Evolutionary conservation across 2,329 filamentous ascomycete species (phyloP).

Genomic region (Talaromyces sp.): DNA sequence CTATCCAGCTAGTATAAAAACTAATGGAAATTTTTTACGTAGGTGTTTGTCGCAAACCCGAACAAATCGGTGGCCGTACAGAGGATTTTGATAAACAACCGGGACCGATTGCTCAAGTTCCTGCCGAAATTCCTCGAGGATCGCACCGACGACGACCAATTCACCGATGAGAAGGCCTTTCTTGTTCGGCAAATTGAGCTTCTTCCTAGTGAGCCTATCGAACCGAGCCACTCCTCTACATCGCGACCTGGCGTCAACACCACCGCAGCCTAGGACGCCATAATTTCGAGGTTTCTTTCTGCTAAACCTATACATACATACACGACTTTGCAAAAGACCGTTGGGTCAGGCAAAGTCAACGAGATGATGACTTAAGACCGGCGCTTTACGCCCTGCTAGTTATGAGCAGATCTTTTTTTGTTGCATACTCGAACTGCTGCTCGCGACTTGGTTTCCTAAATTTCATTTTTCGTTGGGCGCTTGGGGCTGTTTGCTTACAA

Average conservation of each 20-base stretch:
- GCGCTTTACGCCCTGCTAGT: not conserved
- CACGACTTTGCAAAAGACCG: not conserved
- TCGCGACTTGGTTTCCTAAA: not conserved
- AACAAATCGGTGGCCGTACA: slow-evolving; percentile 97
- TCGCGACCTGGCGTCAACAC: slow-evolving; percentile 22
- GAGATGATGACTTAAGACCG: slow-evolving; percentile 3
- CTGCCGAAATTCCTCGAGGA: slow-evolving; percentile 90
- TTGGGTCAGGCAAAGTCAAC: not conserved
- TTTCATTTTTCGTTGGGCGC: slow-evolving; percentile 2
- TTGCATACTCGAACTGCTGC: not conserved
- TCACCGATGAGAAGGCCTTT: slow-evolving; percentile 96
- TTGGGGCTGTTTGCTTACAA: not conserved
- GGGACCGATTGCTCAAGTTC: slow-evolving; percentile 84
- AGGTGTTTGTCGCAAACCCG: slow-evolving; percentile 96
- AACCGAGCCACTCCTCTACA: slow-evolving; percentile 30
- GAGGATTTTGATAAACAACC: slow-evolving; percentile 93
- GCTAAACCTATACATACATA: not conserved
- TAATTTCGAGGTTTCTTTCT: not conserved
- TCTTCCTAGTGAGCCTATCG: slow-evolving; percentile 42
- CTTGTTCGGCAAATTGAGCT: slow-evolving; percentile 84
- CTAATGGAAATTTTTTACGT: slow-evolving; percentile 23
- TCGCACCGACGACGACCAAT: slow-evolving; percentile 94
- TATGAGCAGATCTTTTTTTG: not conserved
- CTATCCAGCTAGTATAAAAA: not conserved
- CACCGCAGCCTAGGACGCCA: slow-evolving; percentile 26